Base-by-base conservation (phyloP, 2,329 filamentous ascomycete genomes). In the Aspergillus pseudoviridinutans region DNA sequence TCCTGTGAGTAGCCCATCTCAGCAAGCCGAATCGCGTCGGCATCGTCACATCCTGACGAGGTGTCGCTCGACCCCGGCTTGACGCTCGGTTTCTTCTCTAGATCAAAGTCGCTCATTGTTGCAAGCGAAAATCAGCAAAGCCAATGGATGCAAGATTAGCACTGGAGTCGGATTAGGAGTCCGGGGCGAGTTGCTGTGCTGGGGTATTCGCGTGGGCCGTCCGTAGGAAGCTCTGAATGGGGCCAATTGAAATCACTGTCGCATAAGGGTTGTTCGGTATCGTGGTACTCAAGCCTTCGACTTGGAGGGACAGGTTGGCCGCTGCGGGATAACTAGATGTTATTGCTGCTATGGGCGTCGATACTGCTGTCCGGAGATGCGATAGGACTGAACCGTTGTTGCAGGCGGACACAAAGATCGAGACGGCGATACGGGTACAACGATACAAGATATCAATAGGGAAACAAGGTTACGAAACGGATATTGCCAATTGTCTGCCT, bases 1-100 rank as follows among this genome's bases (percentile, higher is more conserved):
- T 79, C 76, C 62, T 81, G 79, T 1, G 68, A 71, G 61, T 81
- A 80, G 29, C 79, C 79, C 78, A 81, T 79, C 53, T 65, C 61
- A 1, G 76, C 78, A 17, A 80, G 70, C 60, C 76, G 77, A 42
- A 72, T 59, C 17, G 74, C 74, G 61, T 80, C 78, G 12, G 66
- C 63, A 52, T 73, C 69, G 5, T 47, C 44, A 6, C 44, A 17
- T 27, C 57, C 57, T 22, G 59, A 63, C n/a, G 51, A 51, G 49
- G 53, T 60, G 24, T 57, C 59, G 52, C 57, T 57, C 9, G 51
- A 54, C 10, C 51, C 57, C 46, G 52, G 61, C 20, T 57, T 61
- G 32, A 61, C 55, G 59, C 57, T 64, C 41, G 56, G 51, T 57
- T 61, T 63, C 52, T 64, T 64, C 47, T 63, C 61, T 60, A 64